phyloP scores from a whole-genome alignment of 208 protist genomes.

The Crithidia sp. region DNA sequence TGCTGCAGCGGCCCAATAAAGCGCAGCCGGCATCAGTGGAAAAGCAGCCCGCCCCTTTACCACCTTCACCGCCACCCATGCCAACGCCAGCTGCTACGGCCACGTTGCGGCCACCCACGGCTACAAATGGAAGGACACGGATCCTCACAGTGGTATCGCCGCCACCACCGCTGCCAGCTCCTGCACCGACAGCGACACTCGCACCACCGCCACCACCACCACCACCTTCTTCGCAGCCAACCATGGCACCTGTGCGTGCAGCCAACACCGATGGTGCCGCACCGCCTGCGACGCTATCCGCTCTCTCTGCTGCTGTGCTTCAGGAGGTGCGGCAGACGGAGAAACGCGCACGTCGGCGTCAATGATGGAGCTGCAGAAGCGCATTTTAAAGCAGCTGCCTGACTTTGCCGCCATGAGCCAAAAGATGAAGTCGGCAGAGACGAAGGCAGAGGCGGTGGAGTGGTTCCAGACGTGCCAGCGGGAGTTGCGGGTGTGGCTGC shows the following conservation, averaged over 20 bases:
- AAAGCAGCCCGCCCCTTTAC: too few species aligned
- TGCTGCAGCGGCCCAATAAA: too few species aligned
- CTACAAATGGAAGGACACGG: too few species aligned
- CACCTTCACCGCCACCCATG: too few species aligned
- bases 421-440: conserved; percentile 53
- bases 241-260: too few species aligned
- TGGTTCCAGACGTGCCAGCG: conserved; percentile 71
- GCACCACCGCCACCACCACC: too few species aligned
- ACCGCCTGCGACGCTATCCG: conserved; percentile 13
- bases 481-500: conserved; percentile 53
- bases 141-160: too few species aligned
- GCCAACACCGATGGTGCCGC: neutral
- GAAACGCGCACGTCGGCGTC: conserved; percentile 35
- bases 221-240: too few species aligned
- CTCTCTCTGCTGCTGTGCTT: conserved; percentile 27
- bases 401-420: conserved; percentile 58
- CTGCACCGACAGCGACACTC: neutral
- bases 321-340: conserved; percentile 13
- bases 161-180: neutral
- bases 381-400: conserved; percentile 71
- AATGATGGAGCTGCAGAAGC: conserved; percentile 66
- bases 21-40: too few species aligned
- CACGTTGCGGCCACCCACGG: too few species aligned
- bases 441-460: conserved; percentile 55
- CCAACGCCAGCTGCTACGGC: too few species aligned